Evolutionary conservation across 768 basidiomycete genomes (phyloP).

Genomic region (Tremella fuciformis): DNA sequence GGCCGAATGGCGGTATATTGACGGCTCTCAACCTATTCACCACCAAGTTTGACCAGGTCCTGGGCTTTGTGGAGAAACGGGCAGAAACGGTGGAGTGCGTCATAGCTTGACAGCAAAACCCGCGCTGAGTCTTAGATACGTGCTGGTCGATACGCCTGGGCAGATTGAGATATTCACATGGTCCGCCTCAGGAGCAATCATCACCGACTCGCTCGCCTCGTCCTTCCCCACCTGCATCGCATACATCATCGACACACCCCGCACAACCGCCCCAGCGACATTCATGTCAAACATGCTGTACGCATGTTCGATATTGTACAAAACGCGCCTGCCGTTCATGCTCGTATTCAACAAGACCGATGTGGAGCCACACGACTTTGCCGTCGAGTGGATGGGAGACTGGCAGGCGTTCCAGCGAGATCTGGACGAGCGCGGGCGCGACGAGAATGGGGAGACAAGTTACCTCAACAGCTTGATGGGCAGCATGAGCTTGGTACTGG

Average conservation of each 20-base stretch:
- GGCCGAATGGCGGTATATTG: conserved; percentile 95
- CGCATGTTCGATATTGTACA: conserved; percentile 98
- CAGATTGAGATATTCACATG: conserved; percentile 99
- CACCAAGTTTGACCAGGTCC: conserved; percentile 97
- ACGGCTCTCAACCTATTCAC: conserved; percentile 97
- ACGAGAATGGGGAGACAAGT: conserved; percentile 70
- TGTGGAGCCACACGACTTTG: conserved; percentile 82
- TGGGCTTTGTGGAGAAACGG: conserved; percentile 84
- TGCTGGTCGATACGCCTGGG: conserved; percentile 94
- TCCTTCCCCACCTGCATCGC: conserved; percentile 91
- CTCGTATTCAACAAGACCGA: conserved; percentile 99
- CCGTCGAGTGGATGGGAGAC: conserved; percentile 96
- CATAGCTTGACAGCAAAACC: too few species aligned
- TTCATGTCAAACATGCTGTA: conserved; percentile 99
- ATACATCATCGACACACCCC: conserved; percentile 94
- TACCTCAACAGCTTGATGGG: conserved; percentile 99
- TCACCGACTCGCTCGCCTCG: conserved; percentile 93
- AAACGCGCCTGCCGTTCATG: conserved; percentile 94
- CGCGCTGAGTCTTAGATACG: conserved; percentile 58
- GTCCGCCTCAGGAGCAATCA: conserved; percentile 98
- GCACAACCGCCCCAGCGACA: conserved; percentile 83
- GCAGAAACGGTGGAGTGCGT: conserved; percentile 82
- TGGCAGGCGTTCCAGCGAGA: conserved; percentile 94
- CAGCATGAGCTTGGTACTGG: conserved; percentile 94
- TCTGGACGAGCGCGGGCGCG: conserved; percentile 66